Conservation (phyloP, 257 asterid genomes). For the Solanum tacnaense region DNA sequence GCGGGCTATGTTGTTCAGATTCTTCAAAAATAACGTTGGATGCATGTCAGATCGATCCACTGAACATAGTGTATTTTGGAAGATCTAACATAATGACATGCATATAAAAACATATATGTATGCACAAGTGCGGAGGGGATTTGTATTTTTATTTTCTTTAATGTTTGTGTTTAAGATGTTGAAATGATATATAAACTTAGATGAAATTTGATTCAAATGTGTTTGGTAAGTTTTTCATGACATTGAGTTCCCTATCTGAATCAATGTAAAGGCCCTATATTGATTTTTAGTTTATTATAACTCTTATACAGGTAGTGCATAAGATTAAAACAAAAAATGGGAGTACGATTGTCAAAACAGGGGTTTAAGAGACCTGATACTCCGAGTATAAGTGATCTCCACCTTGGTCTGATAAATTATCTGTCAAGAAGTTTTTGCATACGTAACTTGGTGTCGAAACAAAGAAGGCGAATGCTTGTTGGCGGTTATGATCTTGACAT, state of each 20-base stretch:
- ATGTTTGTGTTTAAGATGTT: not conserved
- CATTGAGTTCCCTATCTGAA: not conserved
- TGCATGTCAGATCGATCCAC: not conserved
- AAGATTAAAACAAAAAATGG: constrained; percentile 27
- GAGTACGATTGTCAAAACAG: constrained; percentile 42
- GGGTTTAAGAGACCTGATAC: constrained; percentile 11
- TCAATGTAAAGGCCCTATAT: not conserved
- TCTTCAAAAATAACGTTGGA: not conserved
- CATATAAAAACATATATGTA: not conserved
- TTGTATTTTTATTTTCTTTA: not conserved
- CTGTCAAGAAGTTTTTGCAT: constrained; percentile 39
- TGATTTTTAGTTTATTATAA: not conserved
- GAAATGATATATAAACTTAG: not conserved
- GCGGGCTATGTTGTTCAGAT: not conserved
- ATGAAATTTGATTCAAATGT: not conserved
- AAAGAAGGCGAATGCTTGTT: constrained; percentile 64
- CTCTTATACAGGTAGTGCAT: not conserved
- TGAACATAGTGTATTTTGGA: not conserved
- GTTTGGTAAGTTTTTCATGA: not conserved
- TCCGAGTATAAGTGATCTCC: constrained; percentile 7
- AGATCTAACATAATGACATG: not conserved
- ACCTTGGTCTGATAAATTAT: constrained; percentile 19
- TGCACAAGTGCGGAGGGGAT: not conserved
- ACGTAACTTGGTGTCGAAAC: constrained; percentile 65
- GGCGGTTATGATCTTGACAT: constrained; percentile 85